Percentiles rank a stretch among this genome's conserved stretches.
phyloP scores from a whole-genome alignment of 768 basidiomycete species.

The Leucogyrophana mollusca region DNA sequence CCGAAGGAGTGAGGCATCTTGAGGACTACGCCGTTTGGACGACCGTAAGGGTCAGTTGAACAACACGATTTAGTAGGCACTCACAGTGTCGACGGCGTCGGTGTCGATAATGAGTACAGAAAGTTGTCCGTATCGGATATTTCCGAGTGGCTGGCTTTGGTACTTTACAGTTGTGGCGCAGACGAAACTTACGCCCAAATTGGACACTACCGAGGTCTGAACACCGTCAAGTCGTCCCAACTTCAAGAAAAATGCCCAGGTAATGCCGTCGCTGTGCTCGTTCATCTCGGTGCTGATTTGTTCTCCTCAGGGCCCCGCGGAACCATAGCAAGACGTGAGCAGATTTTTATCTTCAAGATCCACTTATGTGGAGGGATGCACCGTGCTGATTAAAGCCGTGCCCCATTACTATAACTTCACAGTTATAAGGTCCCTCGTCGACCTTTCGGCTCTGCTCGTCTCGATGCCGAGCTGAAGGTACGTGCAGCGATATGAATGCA shows the following conservation, averaged over 20 bases:
- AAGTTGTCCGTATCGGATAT: constrained; percentile 39
- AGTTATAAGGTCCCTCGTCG: constrained; percentile 99
- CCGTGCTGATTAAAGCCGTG: constrained; percentile 65
- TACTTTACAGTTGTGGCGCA: constrained; percentile 67
- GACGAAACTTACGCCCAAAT: constrained; percentile 37
- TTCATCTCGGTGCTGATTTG: constrained; percentile 31
- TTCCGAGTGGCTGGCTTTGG: constrained; percentile 61
- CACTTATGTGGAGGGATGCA: constrained; percentile 67
- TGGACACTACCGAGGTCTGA: constrained; percentile 25
- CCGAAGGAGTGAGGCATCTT: constrained; percentile 99
- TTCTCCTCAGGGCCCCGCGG: constrained; percentile 71
- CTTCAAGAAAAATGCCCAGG: constrained; percentile 85
- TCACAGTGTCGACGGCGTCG: constrained; percentile 48
- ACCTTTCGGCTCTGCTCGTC: constrained; percentile 95
- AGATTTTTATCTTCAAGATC: constrained; percentile 54
- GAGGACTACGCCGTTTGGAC: constrained; percentile 45
- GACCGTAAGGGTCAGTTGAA: constrained; percentile 11
- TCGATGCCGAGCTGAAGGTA: constrained; percentile 99
- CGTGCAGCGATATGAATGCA: constrained; percentile 2
- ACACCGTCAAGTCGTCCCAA: constrained; percentile 30
- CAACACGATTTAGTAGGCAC: constrained; percentile 25
- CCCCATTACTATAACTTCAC: constrained; percentile 57
- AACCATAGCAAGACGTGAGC: constrained; percentile 96
- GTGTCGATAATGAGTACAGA: constrained; percentile 46
- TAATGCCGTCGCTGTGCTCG: constrained; percentile 38